Percentiles rank a stretch among this genome's conserved stretches.
Evolutionary conservation across 78 protist species (phyloP).

Genomic region (Dictyostelium capitatum): DNA sequence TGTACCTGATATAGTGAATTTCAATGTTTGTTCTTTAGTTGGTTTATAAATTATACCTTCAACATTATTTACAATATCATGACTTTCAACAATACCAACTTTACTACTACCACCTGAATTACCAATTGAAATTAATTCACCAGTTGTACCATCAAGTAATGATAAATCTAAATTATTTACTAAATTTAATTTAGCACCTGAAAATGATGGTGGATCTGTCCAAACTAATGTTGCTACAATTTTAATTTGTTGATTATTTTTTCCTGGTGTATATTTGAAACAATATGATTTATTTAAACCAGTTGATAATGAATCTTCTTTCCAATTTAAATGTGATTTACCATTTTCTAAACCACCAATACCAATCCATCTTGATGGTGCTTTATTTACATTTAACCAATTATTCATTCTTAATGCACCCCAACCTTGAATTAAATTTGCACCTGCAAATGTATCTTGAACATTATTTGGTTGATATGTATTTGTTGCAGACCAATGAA

Average conservation of each 20-base stretch:
- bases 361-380: conserved; percentile 7
- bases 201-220: conserved; percentile 87
- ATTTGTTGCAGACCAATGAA: not conserved
- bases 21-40: not conserved
- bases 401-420: conserved; percentile 66
- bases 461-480: not conserved
- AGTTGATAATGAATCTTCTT: not conserved
- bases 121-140: not conserved
- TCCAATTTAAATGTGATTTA: not conserved
- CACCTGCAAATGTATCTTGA: not conserved
- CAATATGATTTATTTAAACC: conserved; percentile 9
- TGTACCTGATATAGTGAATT: conserved; percentile 30
- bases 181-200: conserved; percentile 45
- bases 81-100: not conserved
- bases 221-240: conserved; percentile 89
- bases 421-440: conserved; percentile 70
- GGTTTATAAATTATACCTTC: conserved; percentile 70
- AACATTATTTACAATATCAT: conserved; percentile 79
- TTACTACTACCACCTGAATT: not conserved
- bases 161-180: conserved; percentile 89
- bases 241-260: not conserved
- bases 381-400: not conserved
- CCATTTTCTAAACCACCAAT: conserved; percentile 41
- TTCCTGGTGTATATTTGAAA: conserved; percentile 3
- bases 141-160: not conserved